phyloP scores from a whole-genome alignment of 2,329 filamentous ascomycete species.

The Penicillium sp. region DNA sequence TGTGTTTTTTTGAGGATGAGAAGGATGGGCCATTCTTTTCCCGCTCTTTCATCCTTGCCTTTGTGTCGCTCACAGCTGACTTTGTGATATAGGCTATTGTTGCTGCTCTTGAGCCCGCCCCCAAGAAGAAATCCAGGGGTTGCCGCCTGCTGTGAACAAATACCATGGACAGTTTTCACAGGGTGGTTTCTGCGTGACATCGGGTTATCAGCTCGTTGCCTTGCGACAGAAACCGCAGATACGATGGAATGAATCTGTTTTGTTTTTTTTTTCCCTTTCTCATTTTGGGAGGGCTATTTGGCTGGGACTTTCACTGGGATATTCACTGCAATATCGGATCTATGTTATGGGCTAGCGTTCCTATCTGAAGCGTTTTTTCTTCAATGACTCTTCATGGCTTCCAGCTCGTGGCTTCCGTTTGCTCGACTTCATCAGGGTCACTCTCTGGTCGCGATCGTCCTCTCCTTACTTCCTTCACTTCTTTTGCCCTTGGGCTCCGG shows the following conservation, averaged over 20 bases:
- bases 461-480: slow-evolving; percentile 1
- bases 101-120: slow-evolving; percentile 83
- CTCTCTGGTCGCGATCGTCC: slow-evolving; percentile 2
- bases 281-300: slow-evolving; percentile 13
- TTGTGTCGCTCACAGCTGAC: slow-evolving; percentile 14
- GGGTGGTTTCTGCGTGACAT: slow-evolving; percentile 13
- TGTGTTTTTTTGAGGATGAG: background rate
- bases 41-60: slow-evolving; percentile 2
- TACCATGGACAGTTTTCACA: slow-evolving; percentile 10
- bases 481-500: slow-evolving; percentile 14
- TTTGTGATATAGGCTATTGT: slow-evolving; percentile 73
- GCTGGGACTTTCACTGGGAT: slow-evolving; percentile 14
- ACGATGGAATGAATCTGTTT: slow-evolving; percentile 31
- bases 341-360: slow-evolving; percentile 16
- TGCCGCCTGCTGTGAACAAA: slow-evolving; percentile 66
- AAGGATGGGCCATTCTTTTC: background rate
- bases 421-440: background rate
- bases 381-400: background rate
- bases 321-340: slow-evolving; percentile 10
- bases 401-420: background rate
- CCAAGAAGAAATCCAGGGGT: slow-evolving; percentile 72
- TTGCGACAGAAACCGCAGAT: slow-evolving; percentile 16
- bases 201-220: slow-evolving; percentile 4
- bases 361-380: slow-evolving; percentile 14
- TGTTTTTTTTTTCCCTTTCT: slow-evolving; percentile 9